phyloP scores from a whole-genome alignment of 2,329 filamentous ascomycete species.

The Stachybotrys chartarum region DNA sequence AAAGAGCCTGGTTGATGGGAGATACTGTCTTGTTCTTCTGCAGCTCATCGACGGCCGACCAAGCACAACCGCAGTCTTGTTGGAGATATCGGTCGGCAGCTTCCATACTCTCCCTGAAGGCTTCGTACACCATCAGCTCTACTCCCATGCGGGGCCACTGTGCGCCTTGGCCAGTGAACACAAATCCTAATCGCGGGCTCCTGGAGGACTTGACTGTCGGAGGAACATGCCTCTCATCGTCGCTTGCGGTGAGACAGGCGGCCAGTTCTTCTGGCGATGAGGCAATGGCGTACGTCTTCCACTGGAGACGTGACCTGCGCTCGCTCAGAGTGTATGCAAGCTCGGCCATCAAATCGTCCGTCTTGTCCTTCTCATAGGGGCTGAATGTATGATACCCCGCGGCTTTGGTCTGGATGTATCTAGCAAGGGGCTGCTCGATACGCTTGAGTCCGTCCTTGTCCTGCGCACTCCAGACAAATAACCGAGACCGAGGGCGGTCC shows the following conservation, averaged over 20 bases:
- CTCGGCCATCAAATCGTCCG: slow-evolving; percentile 6
- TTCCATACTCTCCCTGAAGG: slow-evolving; percentile 17
- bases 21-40: slow-evolving; percentile 18
- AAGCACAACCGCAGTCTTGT: slow-evolving; percentile 9
- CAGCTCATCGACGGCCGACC: slow-evolving; percentile 22
- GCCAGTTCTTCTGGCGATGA: neutral
- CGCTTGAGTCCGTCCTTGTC: neutral
- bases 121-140: slow-evolving; percentile 6
- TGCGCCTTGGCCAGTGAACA: slow-evolving; percentile 19
- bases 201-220: slow-evolving; percentile 10
- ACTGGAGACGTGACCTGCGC: slow-evolving; percentile 11
- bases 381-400: neutral
- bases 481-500: neutral
- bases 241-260: slow-evolving; percentile 5
- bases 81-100: slow-evolving; percentile 18
- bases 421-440: slow-evolving; percentile 8
- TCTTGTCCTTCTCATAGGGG: neutral
- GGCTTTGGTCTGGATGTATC: slow-evolving; percentile 7
- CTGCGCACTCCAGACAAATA: neutral
- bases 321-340: slow-evolving; percentile 13
- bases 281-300: slow-evolving; percentile 16
- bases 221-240: slow-evolving; percentile 8
- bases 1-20: slow-evolving; percentile 11
- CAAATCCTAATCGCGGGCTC: slow-evolving; percentile 11
- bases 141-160: slow-evolving; percentile 17